Percentiles rank a stretch among this genome's conserved stretches.
These are phyloP conservation scores for Candida corydali DNA, from an alignment of 805 yeast genomes.

Conservation along the genomic window DNA sequence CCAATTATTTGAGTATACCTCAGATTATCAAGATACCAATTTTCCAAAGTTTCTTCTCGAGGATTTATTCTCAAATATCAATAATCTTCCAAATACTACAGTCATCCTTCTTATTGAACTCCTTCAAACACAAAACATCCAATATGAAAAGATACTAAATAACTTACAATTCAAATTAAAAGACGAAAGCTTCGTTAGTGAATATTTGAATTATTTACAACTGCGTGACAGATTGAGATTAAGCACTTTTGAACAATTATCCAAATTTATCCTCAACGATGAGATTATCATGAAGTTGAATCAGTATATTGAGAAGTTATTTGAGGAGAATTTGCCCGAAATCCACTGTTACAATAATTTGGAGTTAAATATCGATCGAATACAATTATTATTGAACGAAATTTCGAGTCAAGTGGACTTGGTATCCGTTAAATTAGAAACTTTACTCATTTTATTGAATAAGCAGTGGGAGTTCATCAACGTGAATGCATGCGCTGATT, in stretches of 20 bases:
- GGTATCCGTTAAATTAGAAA: slow-evolving; percentile 6
- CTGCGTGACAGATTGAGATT: slow-evolving; percentile 9
- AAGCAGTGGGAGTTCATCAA: slow-evolving; percentile 21
- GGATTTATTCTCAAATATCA: background rate
- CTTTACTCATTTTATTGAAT: slow-evolving; percentile 15
- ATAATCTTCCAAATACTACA: background rate
- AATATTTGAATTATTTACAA: background rate
- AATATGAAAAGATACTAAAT: background rate
- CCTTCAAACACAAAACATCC: background rate
- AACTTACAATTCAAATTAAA: background rate
- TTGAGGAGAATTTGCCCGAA: slow-evolving; percentile 21
- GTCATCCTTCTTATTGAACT: background rate
- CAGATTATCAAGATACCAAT: background rate
- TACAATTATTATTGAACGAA: slow-evolving; percentile 14
- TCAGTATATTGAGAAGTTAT: slow-evolving; percentile 25
- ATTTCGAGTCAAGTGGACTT: slow-evolving; percentile 1
- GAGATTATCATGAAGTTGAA: slow-evolving; percentile 18
- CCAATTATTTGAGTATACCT: slow-evolving; percentile 1
- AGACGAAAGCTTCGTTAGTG: background rate
- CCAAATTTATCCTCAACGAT: slow-evolving; percentile 14
- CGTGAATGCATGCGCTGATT: slow-evolving; percentile 11
- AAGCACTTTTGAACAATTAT: slow-evolving; percentile 10
- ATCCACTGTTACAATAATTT: slow-evolving; percentile 32
- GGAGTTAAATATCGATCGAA: slow-evolving; percentile 23
- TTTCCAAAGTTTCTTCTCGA: background rate